Evolutionary conservation across 2,329 filamentous ascomycete species (phyloP).

Genomic region (Pestalotiopsis sp.): DNA sequence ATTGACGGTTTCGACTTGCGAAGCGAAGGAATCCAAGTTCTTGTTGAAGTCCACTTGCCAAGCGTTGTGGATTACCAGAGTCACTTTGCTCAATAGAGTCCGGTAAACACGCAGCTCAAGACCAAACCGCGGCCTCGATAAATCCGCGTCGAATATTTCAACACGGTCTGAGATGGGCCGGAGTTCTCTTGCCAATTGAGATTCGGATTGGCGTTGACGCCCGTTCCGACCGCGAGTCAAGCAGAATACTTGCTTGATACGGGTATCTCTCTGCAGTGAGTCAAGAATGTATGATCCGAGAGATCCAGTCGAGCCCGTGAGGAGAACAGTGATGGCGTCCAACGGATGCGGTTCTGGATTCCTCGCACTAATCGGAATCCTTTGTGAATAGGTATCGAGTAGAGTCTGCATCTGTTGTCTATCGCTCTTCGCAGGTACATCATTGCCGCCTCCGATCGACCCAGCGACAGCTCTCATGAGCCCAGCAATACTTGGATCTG

Average conservation of each 20-base stretch:
- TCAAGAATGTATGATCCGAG: background rate
- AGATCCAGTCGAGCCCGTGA: background rate
- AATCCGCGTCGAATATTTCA: background rate
- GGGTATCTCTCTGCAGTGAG: background rate
- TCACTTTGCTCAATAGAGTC: background rate
- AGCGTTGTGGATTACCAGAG: conserved; percentile 25
- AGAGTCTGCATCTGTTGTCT: background rate
- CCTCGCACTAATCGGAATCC: background rate
- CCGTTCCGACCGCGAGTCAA: background rate
- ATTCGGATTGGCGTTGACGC: background rate
- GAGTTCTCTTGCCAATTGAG: background rate
- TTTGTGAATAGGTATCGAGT: background rate
- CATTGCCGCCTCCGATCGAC: background rate
- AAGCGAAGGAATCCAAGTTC: conserved; percentile 19
- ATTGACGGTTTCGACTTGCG: conserved; percentile 24
- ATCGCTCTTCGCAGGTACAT: background rate
- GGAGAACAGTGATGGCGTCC: background rate
- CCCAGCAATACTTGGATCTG: background rate
- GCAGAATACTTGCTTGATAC: background rate
- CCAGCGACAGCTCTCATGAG: background rate
- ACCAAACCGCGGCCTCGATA: background rate
- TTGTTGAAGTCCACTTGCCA: conserved; percentile 31
- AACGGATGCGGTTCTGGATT: background rate
- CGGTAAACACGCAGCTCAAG: background rate
- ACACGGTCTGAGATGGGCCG: background rate